Evolutionary conservation across 805 yeast species (phyloP).

Genomic region (Candida endomychidarum): DNA sequence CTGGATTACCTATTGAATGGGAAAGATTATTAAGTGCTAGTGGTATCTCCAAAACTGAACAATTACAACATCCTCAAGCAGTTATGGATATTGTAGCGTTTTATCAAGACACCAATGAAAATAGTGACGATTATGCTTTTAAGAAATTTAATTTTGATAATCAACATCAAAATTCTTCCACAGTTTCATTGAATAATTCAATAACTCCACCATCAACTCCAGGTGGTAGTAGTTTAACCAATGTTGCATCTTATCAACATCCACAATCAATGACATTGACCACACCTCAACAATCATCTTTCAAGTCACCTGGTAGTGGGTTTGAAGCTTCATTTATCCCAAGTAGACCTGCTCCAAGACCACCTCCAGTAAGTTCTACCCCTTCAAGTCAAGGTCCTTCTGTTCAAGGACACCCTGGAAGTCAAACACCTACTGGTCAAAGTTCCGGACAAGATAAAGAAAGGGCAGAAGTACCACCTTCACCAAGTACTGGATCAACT

Average conservation of each 20-base stretch:
- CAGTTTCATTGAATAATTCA: constrained; percentile 23
- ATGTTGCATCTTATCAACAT: background rate
- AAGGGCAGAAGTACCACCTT: constrained; percentile 6
- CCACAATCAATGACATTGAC: background rate
- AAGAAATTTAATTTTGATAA: constrained; percentile 38
- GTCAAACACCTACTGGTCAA: too few species aligned
- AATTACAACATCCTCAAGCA: constrained; percentile 89
- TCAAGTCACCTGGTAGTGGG: constrained; percentile 7
- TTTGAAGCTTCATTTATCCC: constrained; percentile 55
- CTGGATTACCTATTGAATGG: constrained; percentile 95
- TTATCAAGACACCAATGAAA: constrained; percentile 58
- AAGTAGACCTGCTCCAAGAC: constrained; percentile 68
- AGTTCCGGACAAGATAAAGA: too few species aligned
- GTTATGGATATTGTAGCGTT: constrained; percentile 89
- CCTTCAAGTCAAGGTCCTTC: too few species aligned
- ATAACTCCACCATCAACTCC: constrained; percentile 33
- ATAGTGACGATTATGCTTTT: constrained; percentile 44
- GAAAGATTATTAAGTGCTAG: constrained; percentile 75
- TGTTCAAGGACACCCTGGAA: too few species aligned
- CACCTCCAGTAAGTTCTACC: constrained; percentile 31
- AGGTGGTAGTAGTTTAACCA: constrained; percentile 12
- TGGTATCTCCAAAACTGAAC: constrained; percentile 86
- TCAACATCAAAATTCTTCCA: constrained; percentile 18
- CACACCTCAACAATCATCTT: constrained; percentile 8
- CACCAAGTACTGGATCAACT: constrained; percentile 1